Evolutionary conservation across 345 rosid species (phyloP), one percentile per base, ranked within the genome.

Genomic region (Fremontodendron californicum): DNA sequence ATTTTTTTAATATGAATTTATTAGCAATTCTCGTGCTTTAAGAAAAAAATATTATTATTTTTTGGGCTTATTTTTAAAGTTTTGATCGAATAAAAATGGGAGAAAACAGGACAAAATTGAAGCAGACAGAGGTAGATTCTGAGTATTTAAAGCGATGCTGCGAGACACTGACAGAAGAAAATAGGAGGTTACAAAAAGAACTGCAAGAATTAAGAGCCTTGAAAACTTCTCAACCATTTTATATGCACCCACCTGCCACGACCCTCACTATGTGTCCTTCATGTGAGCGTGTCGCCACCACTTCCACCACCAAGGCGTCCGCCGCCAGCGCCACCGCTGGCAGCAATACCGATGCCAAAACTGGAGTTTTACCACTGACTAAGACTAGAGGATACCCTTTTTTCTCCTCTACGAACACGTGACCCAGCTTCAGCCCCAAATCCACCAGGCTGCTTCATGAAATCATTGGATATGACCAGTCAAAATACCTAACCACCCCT

Each of bases 261-360:
- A 96, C 99, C 74, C 99, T 96, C 84, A 96, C 99, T 65, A 96
- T 96, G 97, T 96, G 99, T 77, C 99, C 99, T 51, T 96, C 99
- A 6, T 96, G 99, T 63, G 98, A 92, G 86, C 94, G 98, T 63
- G 92, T 93, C 10, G 90, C 92, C 78, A 84, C 97, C 86, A 82
- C 93, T 49, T 45, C 63, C 54, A 10, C 83, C 3, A 6, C 76
- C 21, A 19, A 79, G 9, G 9, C 72, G 13, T 19, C 67, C 45
- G 3, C 81, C 7, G 63, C 35, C 16, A 27, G 35, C 4, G 51
- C 74, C 0, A 27, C 66, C 55, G 5, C 66, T 29, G 25, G 7
- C 2, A 23, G 16, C 77, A 76, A 31, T 13, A 12, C 13, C 46
- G 67, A 23, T 25, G 19, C 75, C 5, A 52, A 5, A n/a, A 75